Base-by-base conservation (phyloP, 2,329 filamentous ascomycete species). In the Ceratocystis variospora region DNA sequence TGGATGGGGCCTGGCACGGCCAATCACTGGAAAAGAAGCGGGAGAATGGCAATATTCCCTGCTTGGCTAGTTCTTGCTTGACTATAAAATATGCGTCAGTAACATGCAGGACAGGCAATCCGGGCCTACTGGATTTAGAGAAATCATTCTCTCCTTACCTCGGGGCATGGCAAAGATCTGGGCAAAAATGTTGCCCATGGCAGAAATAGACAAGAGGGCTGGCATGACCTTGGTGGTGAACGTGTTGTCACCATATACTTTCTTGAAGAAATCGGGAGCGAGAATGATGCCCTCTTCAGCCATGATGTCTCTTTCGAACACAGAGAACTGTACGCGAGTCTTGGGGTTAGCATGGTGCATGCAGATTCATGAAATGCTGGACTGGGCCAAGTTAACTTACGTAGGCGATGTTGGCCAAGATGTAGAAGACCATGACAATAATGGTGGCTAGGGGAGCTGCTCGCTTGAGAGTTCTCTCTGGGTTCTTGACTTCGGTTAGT, bases 21-120 rank as follows among this genome's bases (percentile, higher is more conserved):
- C 81, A 83, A 71, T 85, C 86, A 2, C 84, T 87, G 0, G 86
- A 86, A 83, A 84, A 89, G 72, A 89, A 82, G 1, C 79, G 78
- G 68, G 83, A 84, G 65, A 80, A 87, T 0, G 87, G 87, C 15
- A 89, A 71, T 4, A 89, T 76, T 0, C 86, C 86, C 71, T 90
- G 87, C 71, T 87, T 87, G 0, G 83, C 87, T 57, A 89, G 77
- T 72, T 89, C 86, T 69, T 86, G 83, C 69, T 83, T 85, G 8
- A 86, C 66, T 67, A 46, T 33, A 22, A 45, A 22, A 53, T 22
- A 22, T 7, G 8, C 50, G 57, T 66, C 19, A 61, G 64, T 37
- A 45, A 66, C 46, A 28, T 12, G 37, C 1, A 15, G 1, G 3
- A 15, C 10, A n/a, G 15, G 22, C 37, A 62, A 19, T 10, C 31